Conservation (phyloP, 2,329 filamentous ascomycete species). For the Stenocarpella maydis region DNA sequence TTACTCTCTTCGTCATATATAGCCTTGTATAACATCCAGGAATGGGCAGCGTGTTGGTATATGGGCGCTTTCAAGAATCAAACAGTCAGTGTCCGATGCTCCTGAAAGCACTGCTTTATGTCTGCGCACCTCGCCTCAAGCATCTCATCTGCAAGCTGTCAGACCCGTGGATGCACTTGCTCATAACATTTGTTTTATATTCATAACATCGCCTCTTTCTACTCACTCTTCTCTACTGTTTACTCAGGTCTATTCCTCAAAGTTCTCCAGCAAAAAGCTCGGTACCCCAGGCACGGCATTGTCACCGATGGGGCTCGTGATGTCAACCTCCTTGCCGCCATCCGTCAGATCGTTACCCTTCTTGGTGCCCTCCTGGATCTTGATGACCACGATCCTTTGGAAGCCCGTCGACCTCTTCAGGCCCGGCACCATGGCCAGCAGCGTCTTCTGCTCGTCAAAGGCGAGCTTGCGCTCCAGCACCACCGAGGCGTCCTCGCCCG, state of each 20-base stretch:
- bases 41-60: neutral
- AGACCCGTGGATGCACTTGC: too few relatives aligned
- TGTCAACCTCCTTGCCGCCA: conserved; percentile 61
- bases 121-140: neutral
- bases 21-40: neutral
- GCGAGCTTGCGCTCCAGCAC: conserved; percentile 86
- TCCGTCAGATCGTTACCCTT: conserved; percentile 64
- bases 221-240: neutral
- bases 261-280: conserved; percentile 86
- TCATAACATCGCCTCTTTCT: neutral
- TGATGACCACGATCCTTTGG: conserved; percentile 70
- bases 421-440: conserved; percentile 80
- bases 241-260: conserved; percentile 52
- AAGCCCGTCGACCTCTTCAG: conserved; percentile 79
- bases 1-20: neutral
- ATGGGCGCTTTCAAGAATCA: neutral
- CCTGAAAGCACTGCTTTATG: too few relatives aligned
- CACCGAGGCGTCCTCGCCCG: conserved; percentile 69
- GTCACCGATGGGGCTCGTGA: conserved; percentile 69
- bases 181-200: neutral
- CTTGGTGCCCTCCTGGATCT: conserved; percentile 75
- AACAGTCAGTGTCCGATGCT: neutral
- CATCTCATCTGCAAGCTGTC: too few relatives aligned
- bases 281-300: conserved; percentile 83
- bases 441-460: conserved; percentile 83